Conservation (phyloP, 2,329 filamentous ascomycete genomes). For the Fusarium torreyae region DNA sequence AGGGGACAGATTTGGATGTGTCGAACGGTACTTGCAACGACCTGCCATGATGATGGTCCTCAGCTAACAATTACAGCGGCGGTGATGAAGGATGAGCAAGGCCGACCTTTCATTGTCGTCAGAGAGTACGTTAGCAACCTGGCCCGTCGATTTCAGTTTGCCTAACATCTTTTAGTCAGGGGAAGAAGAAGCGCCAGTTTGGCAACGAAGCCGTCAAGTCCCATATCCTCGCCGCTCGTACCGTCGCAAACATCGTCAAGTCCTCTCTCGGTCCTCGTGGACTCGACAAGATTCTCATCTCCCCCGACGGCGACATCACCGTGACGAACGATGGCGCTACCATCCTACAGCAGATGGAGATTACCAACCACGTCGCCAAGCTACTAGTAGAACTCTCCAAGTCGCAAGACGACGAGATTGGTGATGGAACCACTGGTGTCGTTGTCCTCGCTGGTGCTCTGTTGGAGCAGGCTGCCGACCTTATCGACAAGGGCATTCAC, state of each 20-base stretch:
- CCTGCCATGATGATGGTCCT: conserved; percentile 15
- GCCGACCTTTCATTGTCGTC: conserved; percentile 97
- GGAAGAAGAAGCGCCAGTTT: conserved; percentile 96
- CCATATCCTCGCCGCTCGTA: conserved; percentile 96
- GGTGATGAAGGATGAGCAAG: conserved; percentile 97
- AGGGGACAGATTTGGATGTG: conserved; percentile 80
- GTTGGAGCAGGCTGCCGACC: conserved; percentile 94
- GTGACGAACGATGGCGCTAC: conserved; percentile 99
- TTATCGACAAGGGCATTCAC: conserved; percentile 99
- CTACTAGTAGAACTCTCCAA: conserved; percentile 96
- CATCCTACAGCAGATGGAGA: conserved; percentile 98
- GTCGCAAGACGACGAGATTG: conserved; percentile 99
- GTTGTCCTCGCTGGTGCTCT: conserved; percentile 96
- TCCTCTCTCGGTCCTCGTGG: conserved; percentile 95
- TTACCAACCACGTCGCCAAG: conserved; percentile 98
- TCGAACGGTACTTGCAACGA: conserved; percentile 76
- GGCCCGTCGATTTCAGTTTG: conserved; percentile 9
- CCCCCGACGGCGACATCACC: conserved; percentile 97
- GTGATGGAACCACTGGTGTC: conserved; percentile 97
- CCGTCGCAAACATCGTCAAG: conserved; percentile 97
- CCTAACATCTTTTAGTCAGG: conserved; percentile 75
- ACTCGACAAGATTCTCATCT: conserved; percentile 99
- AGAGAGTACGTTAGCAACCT: conserved; percentile 81
- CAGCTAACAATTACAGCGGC: conserved; percentile 63
- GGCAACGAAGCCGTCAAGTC: conserved; percentile 98